Evolutionary conservation across 306 rosid genomes (phyloP).

Genomic region (Ammopiptanthus mongolicus): DNA sequence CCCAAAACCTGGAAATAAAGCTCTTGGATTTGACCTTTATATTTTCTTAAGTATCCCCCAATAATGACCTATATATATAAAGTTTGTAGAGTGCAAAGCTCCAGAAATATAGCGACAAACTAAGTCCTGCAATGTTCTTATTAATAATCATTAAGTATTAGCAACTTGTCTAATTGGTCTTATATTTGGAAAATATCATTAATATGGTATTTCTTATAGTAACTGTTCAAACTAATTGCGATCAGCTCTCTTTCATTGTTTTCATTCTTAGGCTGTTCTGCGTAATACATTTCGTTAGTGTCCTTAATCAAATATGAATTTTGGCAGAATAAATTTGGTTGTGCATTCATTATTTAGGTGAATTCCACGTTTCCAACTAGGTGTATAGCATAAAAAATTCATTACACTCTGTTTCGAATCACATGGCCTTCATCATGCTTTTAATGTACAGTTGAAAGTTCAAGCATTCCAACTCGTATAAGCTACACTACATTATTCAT

Average conservation of each 20-base stretch:
- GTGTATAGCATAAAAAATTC: conserved; percentile 22
- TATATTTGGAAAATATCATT: neutral
- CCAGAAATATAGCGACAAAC: conserved; percentile 12
- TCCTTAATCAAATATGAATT: neutral
- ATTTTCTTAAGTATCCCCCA: neutral
- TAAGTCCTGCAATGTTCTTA: neutral
- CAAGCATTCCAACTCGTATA: conserved; percentile 30
- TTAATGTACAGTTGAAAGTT: conserved; percentile 22
- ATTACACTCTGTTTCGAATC: conserved; percentile 22
- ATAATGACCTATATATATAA: conserved; percentile 26
- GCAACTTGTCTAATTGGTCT: neutral
- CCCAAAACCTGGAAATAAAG: conserved; percentile 37
- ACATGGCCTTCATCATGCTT: conserved; percentile 33
- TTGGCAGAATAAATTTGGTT: conserved; percentile 15
- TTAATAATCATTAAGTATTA: conserved; percentile 4
- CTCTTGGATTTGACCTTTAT: conserved; percentile 31
- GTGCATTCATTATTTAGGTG: conserved; percentile 24
- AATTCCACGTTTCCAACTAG: conserved; percentile 31
- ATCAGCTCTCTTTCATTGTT: neutral
- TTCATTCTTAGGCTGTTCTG: neutral
- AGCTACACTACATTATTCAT: conserved; percentile 5
- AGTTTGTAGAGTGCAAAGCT: conserved; percentile 23
- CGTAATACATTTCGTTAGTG: neutral
- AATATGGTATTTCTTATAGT: conserved; percentile 9
- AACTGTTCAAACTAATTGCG: neutral